Evolutionary conservation across 768 basidiomycete species (phyloP), one percentile per base, ranked within the genome.

Genomic region (Galerina marginata): DNA sequence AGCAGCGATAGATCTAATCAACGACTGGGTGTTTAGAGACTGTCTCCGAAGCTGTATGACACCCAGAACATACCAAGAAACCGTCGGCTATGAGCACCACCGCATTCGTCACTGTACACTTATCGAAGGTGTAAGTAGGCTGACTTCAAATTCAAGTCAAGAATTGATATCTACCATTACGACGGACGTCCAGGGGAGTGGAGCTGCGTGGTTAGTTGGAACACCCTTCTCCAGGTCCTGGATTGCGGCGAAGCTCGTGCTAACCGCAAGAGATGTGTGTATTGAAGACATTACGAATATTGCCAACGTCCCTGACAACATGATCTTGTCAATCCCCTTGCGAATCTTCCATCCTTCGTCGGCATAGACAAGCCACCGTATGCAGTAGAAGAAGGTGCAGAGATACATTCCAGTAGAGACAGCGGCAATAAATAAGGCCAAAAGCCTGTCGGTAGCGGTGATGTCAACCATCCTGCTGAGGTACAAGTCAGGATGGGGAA

Each of bases 301-400:
- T n/a, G 56, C 43, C 11, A 62, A 11, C 6, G 56, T 58, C 12
- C 51, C 51, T 11, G 9, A 9, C 23, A 58, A 11, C 39, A 62
- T 58, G 11, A 12, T 36, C 45, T 51, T 57, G 45, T 58, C 39
- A 16, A 58, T 58, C 16, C 39, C 25, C 40, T 62, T 37, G 36
- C 61, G 39, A 6, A 58, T 11, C 12, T 39, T 53, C 61, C 61
- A 62, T 9, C 61, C 61, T 12, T 62, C 49, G 45, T 62, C 61
- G 6, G 20, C 58, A 40, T 42, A 62, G 3, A 62, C 20, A 20
- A 54, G 50, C 61, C 61, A 62, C 4, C 61, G 61, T 39, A 62
- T 11, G 44, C 50, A 46, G 26, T 42, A 58, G 38, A 57, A 39
- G 1, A 62, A 40, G 4, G 61, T 62, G 43, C 56, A 58, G 6